Evolutionary conservation across 306 rosid genomes (phyloP), one percentile per base, ranked within the genome.

Genomic region (Arachis hypogaea): DNA sequence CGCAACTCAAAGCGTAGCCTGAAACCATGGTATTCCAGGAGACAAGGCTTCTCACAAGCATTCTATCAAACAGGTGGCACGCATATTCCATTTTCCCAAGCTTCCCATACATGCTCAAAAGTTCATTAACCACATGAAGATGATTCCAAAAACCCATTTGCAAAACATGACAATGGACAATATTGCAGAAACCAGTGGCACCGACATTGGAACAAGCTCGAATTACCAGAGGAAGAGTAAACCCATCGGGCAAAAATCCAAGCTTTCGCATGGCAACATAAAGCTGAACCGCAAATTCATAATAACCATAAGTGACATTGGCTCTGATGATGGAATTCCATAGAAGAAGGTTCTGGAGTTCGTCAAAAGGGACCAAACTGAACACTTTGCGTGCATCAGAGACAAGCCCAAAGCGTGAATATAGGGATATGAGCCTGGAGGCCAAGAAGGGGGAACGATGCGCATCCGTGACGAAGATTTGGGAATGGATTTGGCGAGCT

Each of bases 241-340:
- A 89, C 38, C 96, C 91, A 73, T 91, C 98, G 30, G 87, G 87
- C 57, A 68, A 85, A 82, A 89, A 79, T 45, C 98, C 87, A 65
- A 87, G 77, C 42, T 77, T 85, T 66, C 77, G 78, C 98, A 93
- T 89, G 78, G 74, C 60, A 74, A 64, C 66, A 65, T 86, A 89
- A 63, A 91, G 33, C 30, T 72, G 1, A 65, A 89, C 43, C 6
- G 85, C 92, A 58, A 79, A 69, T 28, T 66, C 59, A 18, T 72
- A 83, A 59, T 59, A 77, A 44, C 91, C 94, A 78, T 80, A 81
- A 55, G 82, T 78, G 45, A 93, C 96, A 81, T 84, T 80, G 30
- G 87, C 97, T 84, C 96, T 93, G 28, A 88, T 82, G 57, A 91
- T 78, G 4, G 97, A 84, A 70, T 91, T 91, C 98, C 97, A 93